Percentiles rank a stretch among this genome's conserved stretches.
These are phyloP conservation scores for Dianthus caryophyllus DNA, from an alignment of 148 eudicot species.

Conservation along the genomic window DNA sequence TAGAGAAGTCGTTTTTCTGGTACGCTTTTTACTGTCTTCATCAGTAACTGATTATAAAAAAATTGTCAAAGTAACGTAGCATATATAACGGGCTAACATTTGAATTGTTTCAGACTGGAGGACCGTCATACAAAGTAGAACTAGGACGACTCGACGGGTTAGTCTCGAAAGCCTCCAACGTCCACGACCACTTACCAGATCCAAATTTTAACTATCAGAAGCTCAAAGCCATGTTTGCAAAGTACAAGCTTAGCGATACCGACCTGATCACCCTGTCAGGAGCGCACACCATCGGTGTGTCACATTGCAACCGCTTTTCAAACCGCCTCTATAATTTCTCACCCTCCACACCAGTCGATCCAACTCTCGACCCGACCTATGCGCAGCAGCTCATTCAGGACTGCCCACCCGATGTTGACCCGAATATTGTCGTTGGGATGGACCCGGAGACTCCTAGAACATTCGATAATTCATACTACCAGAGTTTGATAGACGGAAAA, in stretches of 20 bases:
- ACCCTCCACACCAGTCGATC: slow-evolving; percentile 35
- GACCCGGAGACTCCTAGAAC: slow-evolving; percentile 47
- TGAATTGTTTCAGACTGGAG: slow-evolving; percentile 7
- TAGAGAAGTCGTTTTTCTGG: slow-evolving; percentile 62
- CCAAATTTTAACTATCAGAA: slow-evolving; percentile 3
- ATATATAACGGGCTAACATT: neutral
- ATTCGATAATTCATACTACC: slow-evolving; percentile 53
- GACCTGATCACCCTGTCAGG: slow-evolving; percentile 11
- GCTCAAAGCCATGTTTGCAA: slow-evolving; percentile 8
- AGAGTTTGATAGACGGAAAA: slow-evolving; percentile 48
- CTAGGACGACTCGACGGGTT: slow-evolving; percentile 12
- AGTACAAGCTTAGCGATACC: neutral
- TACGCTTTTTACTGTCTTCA: slow-evolving; percentile 27
- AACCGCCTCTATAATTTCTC: slow-evolving; percentile 58
- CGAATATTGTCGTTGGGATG: slow-evolving; percentile 30
- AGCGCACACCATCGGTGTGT: slow-evolving; percentile 33
- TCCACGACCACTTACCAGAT: neutral
- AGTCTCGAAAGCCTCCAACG: slow-evolving; percentile 6
- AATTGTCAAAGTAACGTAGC: no score
- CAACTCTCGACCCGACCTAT: slow-evolving; percentile 38
- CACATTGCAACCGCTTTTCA: slow-evolving; percentile 51
- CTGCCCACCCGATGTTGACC: slow-evolving; percentile 48
- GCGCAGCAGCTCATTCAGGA: slow-evolving; percentile 40
- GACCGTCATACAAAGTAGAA: slow-evolving; percentile 12
- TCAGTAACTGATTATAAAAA: neutral